These are phyloP conservation scores for Pythium phragmiticola DNA, from an alignment of 352 stramenopile genomes.

Conservation along the genomic window DNA sequence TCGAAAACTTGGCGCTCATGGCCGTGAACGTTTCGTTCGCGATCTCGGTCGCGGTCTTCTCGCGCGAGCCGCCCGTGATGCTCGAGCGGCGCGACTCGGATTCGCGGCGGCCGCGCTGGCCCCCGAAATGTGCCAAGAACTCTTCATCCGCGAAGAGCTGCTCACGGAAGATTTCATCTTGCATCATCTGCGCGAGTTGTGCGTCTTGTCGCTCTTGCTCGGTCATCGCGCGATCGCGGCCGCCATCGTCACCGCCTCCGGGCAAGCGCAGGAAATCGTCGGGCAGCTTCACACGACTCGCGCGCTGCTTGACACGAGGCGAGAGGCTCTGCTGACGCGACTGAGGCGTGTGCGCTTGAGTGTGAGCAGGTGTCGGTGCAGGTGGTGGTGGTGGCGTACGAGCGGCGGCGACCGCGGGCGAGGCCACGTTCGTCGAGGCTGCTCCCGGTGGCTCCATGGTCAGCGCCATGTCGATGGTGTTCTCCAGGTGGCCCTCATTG, in stretches of 20 bases:
- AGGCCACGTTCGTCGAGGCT: background rate
- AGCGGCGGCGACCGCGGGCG: background rate
- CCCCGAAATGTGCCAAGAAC: conserved; percentile 69
- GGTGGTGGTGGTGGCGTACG: conserved; percentile 2
- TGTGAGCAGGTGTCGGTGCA: background rate
- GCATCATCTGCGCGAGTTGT: conserved; percentile 73
- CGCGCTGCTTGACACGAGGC: conserved; percentile 9
- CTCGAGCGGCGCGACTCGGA: conserved; percentile 20
- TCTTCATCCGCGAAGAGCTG: conserved; percentile 70
- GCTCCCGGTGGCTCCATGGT: conserved; percentile 52
- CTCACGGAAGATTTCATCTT: conserved; percentile 83
- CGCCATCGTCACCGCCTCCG: conserved; percentile 12
- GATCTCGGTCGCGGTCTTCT: conserved; percentile 73
- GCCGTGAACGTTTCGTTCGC: conserved; percentile 67
- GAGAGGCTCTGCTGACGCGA: conserved; percentile 23
- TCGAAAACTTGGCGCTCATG: conserved; percentile 69
- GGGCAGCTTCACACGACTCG: conserved; percentile 41
- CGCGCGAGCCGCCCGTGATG: conserved; percentile 26
- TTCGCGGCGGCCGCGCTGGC: conserved; percentile 18
- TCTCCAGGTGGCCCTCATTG: conserved; percentile 69
- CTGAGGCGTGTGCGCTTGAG: conserved; percentile 13
- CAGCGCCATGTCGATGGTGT: conserved; percentile 71
- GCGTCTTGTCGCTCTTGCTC: conserved; percentile 75
- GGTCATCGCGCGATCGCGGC: conserved; percentile 28
- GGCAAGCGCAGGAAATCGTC: conserved; percentile 77